A percentile compares a stretch with the other conserved stretches of the same genome.
phyloP scores from a whole-genome alignment of 306 rosid species.

The Boehmeria nivea region DNA sequence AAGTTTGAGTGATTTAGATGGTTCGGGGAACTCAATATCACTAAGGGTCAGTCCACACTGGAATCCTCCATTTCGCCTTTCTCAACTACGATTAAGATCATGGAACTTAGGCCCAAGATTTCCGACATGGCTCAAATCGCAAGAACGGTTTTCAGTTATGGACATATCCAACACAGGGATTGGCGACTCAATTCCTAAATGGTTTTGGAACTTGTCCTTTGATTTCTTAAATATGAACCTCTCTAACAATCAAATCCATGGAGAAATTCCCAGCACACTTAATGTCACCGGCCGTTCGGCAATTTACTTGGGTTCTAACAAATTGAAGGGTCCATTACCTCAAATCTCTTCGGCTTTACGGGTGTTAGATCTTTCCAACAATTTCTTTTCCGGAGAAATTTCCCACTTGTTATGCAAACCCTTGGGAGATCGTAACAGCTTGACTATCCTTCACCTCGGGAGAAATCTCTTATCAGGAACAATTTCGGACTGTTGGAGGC shows the following conservation, averaged over 20 bases:
- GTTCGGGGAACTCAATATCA: background rate
- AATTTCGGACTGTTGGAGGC: slow-evolving; percentile 9
- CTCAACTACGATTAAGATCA: background rate
- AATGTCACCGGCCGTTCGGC: background rate
- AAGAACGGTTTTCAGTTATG: background rate
- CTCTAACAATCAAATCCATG: background rate
- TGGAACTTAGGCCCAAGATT: background rate
- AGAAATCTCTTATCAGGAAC: slow-evolving; percentile 13
- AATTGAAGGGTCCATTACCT: background rate
- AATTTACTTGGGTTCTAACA: background rate
- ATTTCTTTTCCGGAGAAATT: background rate
- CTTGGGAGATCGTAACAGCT: background rate
- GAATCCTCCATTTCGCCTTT: slow-evolving; percentile 2
- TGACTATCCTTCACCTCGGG: background rate
- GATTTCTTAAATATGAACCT: background rate
- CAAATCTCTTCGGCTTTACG: background rate
- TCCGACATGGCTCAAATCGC: background rate
- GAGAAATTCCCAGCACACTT: background rate
- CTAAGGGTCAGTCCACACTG: background rate
- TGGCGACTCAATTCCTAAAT: background rate
- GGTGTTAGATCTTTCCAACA: background rate
- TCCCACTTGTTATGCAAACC: background rate
- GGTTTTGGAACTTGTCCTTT: background rate
- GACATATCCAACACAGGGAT: background rate
- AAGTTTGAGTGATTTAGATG: background rate